Conservation (phyloP, 441 rosid species). For the Isatis lusitanica region DNA sequence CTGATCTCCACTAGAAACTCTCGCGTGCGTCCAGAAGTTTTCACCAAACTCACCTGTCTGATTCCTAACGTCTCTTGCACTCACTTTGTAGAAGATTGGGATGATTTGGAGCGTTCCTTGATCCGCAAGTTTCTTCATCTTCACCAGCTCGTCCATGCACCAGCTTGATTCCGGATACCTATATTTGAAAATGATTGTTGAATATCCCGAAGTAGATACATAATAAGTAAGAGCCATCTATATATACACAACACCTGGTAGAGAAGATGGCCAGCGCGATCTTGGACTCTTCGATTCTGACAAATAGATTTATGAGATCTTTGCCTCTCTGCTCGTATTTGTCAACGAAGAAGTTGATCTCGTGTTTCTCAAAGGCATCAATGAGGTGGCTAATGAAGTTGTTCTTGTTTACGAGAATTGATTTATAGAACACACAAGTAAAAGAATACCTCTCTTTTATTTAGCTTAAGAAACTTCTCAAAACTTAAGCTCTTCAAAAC, state of each 20-base stretch:
- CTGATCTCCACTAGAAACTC: constrained; percentile 7
- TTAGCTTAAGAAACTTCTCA: no score
- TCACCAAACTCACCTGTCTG: constrained; percentile 22
- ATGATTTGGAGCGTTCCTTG: not conserved
- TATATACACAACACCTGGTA: not conserved
- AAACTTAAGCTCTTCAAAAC: no score
- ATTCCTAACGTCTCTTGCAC: not conserved
- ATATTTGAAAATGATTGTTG: not conserved
- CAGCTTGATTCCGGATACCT: constrained; percentile 4
- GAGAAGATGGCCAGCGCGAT: constrained; percentile 18
- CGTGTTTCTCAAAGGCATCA: constrained; percentile 11
- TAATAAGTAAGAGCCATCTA: not conserved
- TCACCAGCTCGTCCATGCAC: constrained; percentile 17
- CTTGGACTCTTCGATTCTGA: not conserved
- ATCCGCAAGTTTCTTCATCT: not conserved
- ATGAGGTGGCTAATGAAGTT: constrained; percentile 4
- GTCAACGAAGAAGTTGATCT: constrained; percentile 9
- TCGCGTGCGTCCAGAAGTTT: constrained; percentile 11
- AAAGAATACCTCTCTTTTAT: no score
- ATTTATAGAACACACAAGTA: no score
- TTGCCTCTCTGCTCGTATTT: constrained; percentile 17
- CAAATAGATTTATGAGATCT: constrained; percentile 10
- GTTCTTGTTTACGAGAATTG: no score
- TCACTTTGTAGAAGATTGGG: constrained; percentile 11
- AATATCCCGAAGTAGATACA: not conserved